Conservation (phyloP, 1,284 basidiomycete species). For the Marasmius tenuissimus region DNA sequence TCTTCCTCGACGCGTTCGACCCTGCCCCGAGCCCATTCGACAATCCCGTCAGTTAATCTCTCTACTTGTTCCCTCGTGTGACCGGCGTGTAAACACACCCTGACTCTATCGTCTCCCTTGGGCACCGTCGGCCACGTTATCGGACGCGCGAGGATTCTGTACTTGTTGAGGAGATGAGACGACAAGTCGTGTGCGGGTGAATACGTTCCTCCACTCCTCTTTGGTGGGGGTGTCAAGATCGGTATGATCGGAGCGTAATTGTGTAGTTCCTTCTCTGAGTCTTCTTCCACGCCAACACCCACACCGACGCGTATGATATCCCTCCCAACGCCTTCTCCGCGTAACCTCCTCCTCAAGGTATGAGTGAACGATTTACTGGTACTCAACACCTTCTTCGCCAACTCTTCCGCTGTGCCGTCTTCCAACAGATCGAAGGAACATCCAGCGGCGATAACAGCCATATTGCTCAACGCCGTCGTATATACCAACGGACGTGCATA, state of each 20-base stretch:
- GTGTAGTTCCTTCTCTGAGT: constrained; percentile 19
- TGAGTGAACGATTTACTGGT: background rate
- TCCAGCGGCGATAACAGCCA: constrained; percentile 73
- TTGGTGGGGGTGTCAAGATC: background rate
- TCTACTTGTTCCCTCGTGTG: constrained; percentile 70
- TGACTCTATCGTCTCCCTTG: constrained; percentile 77
- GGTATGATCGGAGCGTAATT: background rate
- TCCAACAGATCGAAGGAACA: constrained; percentile 80
- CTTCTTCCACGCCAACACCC: background rate
- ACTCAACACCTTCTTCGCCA: background rate
- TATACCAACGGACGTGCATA: constrained; percentile 92
- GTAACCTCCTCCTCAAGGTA: background rate
- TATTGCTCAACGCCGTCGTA: constrained; percentile 79
- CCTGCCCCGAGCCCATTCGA: constrained; percentile 45
- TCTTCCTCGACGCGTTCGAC: background rate
- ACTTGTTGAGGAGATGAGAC: constrained; percentile 52
- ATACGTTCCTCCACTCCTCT: background rate
- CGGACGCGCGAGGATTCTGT: constrained; percentile 71
- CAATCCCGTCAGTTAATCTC: constrained; percentile 46
- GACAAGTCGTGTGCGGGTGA: constrained; percentile 61
- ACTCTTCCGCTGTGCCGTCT: constrained; percentile 59
- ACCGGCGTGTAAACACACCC: constrained; percentile 81
- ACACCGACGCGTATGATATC: background rate
- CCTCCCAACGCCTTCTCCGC: background rate
- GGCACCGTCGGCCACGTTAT: constrained; percentile 88